Evolutionary conservation across 371 early-diverging fungal species (phyloP), one percentile per base, ranked within the genome.

Genomic region (Synchytrium microbalum): DNA sequence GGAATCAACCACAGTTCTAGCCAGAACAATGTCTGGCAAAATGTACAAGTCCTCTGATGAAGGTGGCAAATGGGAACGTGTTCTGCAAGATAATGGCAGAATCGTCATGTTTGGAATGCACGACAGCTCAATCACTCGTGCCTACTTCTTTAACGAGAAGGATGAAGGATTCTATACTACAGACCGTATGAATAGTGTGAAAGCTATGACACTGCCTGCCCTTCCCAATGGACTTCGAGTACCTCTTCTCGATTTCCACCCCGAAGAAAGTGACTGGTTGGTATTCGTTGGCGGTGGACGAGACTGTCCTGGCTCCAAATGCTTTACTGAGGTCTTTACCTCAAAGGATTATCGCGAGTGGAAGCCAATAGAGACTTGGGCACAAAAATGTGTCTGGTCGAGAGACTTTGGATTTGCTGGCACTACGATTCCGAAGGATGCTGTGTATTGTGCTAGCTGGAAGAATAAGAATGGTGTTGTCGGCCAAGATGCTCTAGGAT

Each of bases 181-280:
- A 25, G 88, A 93, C 64, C 79, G 75, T n/a, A 32, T 68, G 16
- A 54, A 55, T 30, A 83, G 77, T 33, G 82, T 88, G 62, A 79
- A 81, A 24, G 55, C 66, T 27, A 64, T 93, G 46, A 72, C 71
- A 0, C 67, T 83, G 1, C 92, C 92, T 10, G 64, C 77, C 2
- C 57, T 72, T 0, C 87, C 93, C 24, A 90, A 84, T 61, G 72
- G 77, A 5, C 72, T 84, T 2, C 70, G 78, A 16, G 71, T 82
- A 28, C 79, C 79, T 27, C 69, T 79, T 26, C 73, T 95, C 68
- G 85, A 79, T 46, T 94, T 93, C 85, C 96, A 97, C 67, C 89
- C 92, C 5, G 80, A 79, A 0, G 80, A 90, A 33, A 73, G 84
- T 1, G 90, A 88, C 32, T 92, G 91, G 83, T 70, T 91, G 25